Evolutionary conservation across 345 rosid species (phyloP), one percentile per base, ranked within the genome.

Genomic region (Pistacia vera): DNA sequence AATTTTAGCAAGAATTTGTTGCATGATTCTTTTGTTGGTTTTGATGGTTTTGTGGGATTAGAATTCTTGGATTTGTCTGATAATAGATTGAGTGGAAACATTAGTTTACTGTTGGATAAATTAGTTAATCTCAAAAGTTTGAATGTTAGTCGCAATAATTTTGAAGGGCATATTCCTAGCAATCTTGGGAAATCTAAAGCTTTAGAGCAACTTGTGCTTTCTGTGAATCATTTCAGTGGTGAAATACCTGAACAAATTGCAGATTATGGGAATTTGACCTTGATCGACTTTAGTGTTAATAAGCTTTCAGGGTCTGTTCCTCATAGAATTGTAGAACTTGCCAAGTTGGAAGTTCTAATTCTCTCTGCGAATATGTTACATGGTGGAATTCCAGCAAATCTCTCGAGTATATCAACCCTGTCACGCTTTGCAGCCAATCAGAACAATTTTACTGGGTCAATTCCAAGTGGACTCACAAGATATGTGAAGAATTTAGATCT

Each of bases 361-460:
- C 83, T 92, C 70, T 94, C 95, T 58, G 41, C 57, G 68, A 94
- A 91, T 63, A 0, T 30, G 3, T 83, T 88, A 73, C 54, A 0
- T 35, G 94, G 95, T 16, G 41, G 44, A 49, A 84, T 95, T 71
- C 93, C 97, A 7, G 7, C 52, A 33, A 65, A 56, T 60, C 72
- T 94, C 70, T 79, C 89, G 54, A 66, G 49, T 18, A 86, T 92
- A 61, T 49, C 71, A 20, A 79, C 87, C 16, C 78, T 95, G 59
- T 18, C 63, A 4, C 77, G 95, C n/a, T 95, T 95, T 77, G 86
- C 94, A 20, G 91, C 97, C 0, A 87, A 90, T 56, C 85, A 73
- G 55, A 92, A 94, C 77, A 2, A 1, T 16, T 87, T 92, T 72
- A 20, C 0, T 3, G 91, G 90, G 68, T 4, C n/a, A 18, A 84